These are phyloP conservation scores for Xeromyces bisporus DNA, from an alignment of 495 filamentous ascomycete genomes.

Conservation along the genomic window DNA sequence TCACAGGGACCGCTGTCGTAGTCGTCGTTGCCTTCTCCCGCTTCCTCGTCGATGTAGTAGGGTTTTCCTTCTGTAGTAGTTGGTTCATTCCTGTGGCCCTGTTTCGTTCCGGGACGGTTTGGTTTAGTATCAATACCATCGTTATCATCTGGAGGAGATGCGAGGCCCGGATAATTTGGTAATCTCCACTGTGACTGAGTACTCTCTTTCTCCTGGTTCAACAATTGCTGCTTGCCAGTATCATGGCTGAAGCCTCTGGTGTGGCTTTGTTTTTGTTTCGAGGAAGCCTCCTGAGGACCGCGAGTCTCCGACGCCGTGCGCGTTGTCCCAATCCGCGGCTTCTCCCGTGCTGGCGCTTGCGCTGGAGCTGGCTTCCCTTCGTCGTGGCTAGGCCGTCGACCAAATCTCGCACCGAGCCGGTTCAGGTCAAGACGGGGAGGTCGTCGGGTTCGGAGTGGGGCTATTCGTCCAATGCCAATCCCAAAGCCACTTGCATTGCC, in stretches of 20 bases:
- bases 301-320: constrained; percentile 39
- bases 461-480: constrained; percentile 13
- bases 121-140: too few relatives aligned
- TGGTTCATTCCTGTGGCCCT: too few relatives aligned
- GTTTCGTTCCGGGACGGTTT: too few relatives aligned
- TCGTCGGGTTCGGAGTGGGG: constrained; percentile 17
- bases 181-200: too few relatives aligned
- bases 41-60: constrained; percentile 61
- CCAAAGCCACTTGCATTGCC: too few relatives aligned
- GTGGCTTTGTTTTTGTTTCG: constrained; percentile 12
- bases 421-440: constrained; percentile 27
- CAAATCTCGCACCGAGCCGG: constrained; percentile 15
- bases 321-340: constrained; percentile 32
- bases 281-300: constrained; percentile 20
- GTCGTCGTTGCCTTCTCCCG: too few relatives aligned
- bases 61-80: too few relatives aligned
- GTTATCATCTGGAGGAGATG: too few relatives aligned
- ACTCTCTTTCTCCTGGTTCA: too few relatives aligned
- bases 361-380: constrained; percentile 5
- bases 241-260: constrained; percentile 9
- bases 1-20: constrained; percentile 52
- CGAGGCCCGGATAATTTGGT: constrained; percentile 16
- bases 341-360: constrained; percentile 24
- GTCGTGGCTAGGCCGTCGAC: constrained; percentile 10
- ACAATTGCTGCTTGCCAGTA: constrained; percentile 1